These are phyloP conservation scores for Tricholoma matsutake DNA, from an alignment of 768 basidiomycete species.

Conservation along the genomic window DNA sequence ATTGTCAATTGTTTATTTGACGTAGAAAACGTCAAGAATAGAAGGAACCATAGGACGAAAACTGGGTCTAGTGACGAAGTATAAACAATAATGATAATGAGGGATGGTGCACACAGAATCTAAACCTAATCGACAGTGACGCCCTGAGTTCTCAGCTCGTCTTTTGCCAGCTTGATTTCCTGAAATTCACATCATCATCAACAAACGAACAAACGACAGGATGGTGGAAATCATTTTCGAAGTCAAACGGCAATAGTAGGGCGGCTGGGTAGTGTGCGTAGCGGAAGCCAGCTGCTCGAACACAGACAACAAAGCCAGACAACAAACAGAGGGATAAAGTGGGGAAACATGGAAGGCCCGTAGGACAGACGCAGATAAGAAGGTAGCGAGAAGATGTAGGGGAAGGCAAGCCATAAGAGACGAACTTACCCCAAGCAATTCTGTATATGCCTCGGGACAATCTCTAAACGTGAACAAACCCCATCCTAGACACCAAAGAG, in stretches of 20 bases:
- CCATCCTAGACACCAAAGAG: conserved; percentile 72
- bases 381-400: neutral
- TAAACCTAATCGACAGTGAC: conserved; percentile 50
- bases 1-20: too few species aligned
- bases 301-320: neutral
- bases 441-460: conserved; percentile 75
- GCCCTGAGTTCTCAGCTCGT: conserved; percentile 53
- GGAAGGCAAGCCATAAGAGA: neutral
- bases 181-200: conserved; percentile 21
- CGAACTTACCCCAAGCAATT: conserved; percentile 53
- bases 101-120: too few species aligned
- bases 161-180: conserved; percentile 54
- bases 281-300: neutral
- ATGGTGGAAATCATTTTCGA: neutral
- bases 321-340: too few species aligned
- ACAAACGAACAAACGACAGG: neutral
- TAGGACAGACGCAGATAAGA: conserved; percentile 1
- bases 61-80: too few species aligned
- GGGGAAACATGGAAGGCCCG: too few species aligned
- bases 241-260: neutral
- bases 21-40: too few species aligned
- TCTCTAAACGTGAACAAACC: conserved; percentile 72
- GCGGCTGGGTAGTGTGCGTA: neutral
- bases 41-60: too few species aligned
- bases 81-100: too few species aligned